Evolutionary conservation across 2,329 filamentous ascomycete species (phyloP).

Genomic region (Plenodomus lindquistii): DNA sequence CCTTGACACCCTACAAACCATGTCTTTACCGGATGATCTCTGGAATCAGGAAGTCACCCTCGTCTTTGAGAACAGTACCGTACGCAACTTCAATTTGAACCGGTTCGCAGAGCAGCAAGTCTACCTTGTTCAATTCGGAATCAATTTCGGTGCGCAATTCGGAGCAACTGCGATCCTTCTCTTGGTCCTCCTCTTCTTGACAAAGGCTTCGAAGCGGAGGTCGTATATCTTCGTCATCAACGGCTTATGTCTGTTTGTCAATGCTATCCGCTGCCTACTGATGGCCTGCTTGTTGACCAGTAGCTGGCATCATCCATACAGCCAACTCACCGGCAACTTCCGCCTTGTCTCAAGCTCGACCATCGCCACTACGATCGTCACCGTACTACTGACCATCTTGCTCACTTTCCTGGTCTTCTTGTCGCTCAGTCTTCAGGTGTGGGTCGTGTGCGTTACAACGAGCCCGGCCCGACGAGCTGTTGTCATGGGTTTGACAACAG

Average conservation of each 20-base stretch:
- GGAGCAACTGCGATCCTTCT: conserved; percentile 70
- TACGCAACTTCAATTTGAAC: conserved; percentile 47
- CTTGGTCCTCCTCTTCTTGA: conserved; percentile 68
- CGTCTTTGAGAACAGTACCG: conserved; percentile 48
- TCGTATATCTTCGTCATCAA: conserved; percentile 71
- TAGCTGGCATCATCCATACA: conserved; percentile 64
- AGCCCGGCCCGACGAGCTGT: conserved; percentile 46
- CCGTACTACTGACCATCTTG: conserved; percentile 55
- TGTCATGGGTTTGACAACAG: conserved; percentile 53
- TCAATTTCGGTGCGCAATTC: conserved; percentile 72
- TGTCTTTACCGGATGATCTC: conserved; percentile 42
- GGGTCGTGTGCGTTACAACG: conserved; percentile 63
- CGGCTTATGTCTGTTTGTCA: conserved; percentile 61
- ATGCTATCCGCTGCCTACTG: conserved; percentile 63
- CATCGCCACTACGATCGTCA: conserved; percentile 53
- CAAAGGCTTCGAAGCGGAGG: conserved; percentile 65
- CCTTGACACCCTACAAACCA: neutral
- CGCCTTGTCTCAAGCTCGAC: conserved; percentile 51
- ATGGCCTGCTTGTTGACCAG: conserved; percentile 64
- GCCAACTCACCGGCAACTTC: conserved; percentile 60
- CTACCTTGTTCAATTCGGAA: conserved; percentile 55
- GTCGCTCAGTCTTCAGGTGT: conserved; percentile 66
- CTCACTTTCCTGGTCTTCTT: conserved; percentile 60
- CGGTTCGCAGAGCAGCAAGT: conserved; percentile 52
- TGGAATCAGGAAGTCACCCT: conserved; percentile 58